Evolutionary conservation across 106 monocot genomes (phyloP).

Genomic region (Allium fistulosum): DNA sequence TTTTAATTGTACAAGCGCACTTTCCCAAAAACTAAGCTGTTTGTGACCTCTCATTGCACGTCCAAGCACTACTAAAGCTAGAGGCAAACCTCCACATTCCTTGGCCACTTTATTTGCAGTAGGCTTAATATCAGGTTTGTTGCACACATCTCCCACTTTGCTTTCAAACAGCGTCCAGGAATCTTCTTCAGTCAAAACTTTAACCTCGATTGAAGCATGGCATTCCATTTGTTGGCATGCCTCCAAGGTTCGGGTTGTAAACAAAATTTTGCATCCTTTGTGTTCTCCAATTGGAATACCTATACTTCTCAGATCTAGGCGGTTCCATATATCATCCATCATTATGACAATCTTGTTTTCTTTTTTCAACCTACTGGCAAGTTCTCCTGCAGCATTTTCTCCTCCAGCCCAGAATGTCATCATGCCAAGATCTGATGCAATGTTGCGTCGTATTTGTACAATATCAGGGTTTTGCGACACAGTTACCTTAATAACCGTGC

Average conservation of each 20-base stretch:
- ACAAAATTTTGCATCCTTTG: too few relatives aligned
- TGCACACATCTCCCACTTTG: neutral
- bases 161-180: conserved; percentile 24
- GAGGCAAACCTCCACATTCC: too few relatives aligned
- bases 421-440: conserved; percentile 18
- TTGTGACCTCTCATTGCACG: conserved; percentile 12
- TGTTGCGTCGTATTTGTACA: conserved; percentile 8
- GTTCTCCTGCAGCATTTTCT: neutral
- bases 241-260: too few relatives aligned
- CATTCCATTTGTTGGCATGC: too few relatives aligned
- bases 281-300: too few relatives aligned
- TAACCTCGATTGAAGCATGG: conserved; percentile 4
- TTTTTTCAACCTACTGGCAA: conserved; percentile 17
- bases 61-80: conserved; percentile 16
- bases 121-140: too few relatives aligned
- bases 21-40: conserved; percentile 6
- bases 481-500: conserved; percentile 12
- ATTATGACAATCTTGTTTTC: conserved; percentile 26
- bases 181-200: conserved; percentile 16
- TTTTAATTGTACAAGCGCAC: neutral
- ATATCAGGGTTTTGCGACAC: conserved; percentile 24
- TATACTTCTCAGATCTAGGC: too few relatives aligned
- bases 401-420: neutral
- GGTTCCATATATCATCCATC: conserved; percentile 21
- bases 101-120: too few relatives aligned